A percentile compares a stretch with the other conserved stretches of the same genome.
Conservation (phyloP, 1,284 basidiomycete species). For the Volvariella surrecta region DNA sequence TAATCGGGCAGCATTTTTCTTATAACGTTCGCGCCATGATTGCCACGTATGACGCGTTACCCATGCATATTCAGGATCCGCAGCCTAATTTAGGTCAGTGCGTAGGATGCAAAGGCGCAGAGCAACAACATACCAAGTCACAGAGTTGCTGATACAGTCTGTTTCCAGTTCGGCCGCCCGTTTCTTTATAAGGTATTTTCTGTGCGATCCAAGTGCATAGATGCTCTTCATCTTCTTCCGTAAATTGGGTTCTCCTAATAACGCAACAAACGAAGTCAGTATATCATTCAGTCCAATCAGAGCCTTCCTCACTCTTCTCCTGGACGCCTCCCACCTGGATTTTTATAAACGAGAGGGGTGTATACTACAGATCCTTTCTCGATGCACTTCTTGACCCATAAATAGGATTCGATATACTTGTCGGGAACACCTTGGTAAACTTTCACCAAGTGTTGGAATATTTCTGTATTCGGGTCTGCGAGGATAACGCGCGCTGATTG, state of each 20-base stretch:
- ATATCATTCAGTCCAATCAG: constrained; percentile 1
- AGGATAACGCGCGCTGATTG: constrained; percentile 65
- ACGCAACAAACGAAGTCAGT: constrained; percentile 5
- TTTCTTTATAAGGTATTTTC: constrained; percentile 73
- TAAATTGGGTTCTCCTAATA: constrained; percentile 64
- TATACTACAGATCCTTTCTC: constrained; percentile 54
- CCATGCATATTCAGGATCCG: constrained; percentile 66
- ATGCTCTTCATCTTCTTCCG: constrained; percentile 60
- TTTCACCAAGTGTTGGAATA: constrained; percentile 63
- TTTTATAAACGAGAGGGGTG: constrained; percentile 70
- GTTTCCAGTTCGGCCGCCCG: constrained; percentile 71
- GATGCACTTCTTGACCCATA: constrained; percentile 76
- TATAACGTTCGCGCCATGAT: constrained; percentile 80
- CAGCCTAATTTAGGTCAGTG: constrained; percentile 32
- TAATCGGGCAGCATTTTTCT: constrained; percentile 64
- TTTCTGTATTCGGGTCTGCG: constrained; percentile 66
- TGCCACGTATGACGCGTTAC: constrained; percentile 80
- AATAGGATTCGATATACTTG: constrained; percentile 68
- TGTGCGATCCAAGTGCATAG: constrained; percentile 69
- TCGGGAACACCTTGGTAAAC: constrained; percentile 53
- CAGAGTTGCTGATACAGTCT: constrained; percentile 61
- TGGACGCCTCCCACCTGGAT: constrained; percentile 68
- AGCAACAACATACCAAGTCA: constrained; percentile 34
- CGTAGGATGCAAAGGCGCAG: not conserved
- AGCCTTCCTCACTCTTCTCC: constrained; percentile 61